Evolutionary conservation across 345 rosid species (phyloP), one percentile per base, ranked within the genome.

Genomic region (Euphorbia lathyris): DNA sequence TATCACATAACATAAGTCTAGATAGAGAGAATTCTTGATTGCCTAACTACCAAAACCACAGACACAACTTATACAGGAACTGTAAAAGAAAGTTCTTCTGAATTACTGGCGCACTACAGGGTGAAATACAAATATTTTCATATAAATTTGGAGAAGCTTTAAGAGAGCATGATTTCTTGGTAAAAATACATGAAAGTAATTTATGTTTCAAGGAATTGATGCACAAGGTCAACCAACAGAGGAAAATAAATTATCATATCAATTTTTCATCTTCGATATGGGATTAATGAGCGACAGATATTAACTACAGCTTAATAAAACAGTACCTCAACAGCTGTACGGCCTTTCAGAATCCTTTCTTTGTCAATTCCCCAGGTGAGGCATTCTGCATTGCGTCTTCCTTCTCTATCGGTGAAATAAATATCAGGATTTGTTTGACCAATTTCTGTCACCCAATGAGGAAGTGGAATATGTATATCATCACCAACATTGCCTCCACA

Each of bases 401-500:
- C 98, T 71, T 92, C 98, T 85, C 87, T 88, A 80, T 96, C 98
- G 16, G 99, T 89, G 84, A 96, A 96, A 83, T 84, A 92, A 67
- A 96, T 90, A 69, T 96, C 94, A 62, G 98, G 93, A 84, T 92
- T 89, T 73, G 78, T 85, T 81, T 88, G 84, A 58, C 99, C 98
- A 63, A 96, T 89, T 77, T 92, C 94, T 73, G 98, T 89, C 67
- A 92, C 91, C 99, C 99, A 95, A 65, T 88, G 88, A 19, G 98
- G 99, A 66, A 95, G 87, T 48, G 97, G 98, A 79, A 95, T 89
- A 76, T 95, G 88, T 34, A 88, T 94, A 86, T 95, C 98, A 79
- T 92, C 99, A 69, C 99, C 97, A 75, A 92, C 92, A 78, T 95
- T 90, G 78, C 97, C 94, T 51, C 98, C 98, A 79, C 98, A 94